Evolutionary conservation across 768 basidiomycete genomes (phyloP).

Genomic region (Cyclocybe cylindracea): DNA sequence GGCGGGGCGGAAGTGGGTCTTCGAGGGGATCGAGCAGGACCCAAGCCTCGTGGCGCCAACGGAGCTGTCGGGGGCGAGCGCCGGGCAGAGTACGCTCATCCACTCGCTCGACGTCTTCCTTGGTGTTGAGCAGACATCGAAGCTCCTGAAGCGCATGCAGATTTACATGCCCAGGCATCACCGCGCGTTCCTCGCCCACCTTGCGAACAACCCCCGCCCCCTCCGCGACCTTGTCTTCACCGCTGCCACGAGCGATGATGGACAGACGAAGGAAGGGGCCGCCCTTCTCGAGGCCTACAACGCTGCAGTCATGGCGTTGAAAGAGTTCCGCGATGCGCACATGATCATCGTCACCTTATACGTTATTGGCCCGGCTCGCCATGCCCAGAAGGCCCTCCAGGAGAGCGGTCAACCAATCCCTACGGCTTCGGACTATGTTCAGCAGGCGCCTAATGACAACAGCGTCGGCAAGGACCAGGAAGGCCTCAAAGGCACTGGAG

Average conservation of each 20-base stretch:
- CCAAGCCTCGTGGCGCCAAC: slow-evolving; percentile 42
- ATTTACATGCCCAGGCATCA: slow-evolving; percentile 84
- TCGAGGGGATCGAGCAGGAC: slow-evolving; percentile 57
- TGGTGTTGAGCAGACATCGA: slow-evolving; percentile 48
- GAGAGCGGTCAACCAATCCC: too few relatives aligned
- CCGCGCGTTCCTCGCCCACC: slow-evolving; percentile 73
- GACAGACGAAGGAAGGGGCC: slow-evolving; percentile 16
- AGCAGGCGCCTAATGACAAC: too few relatives aligned
- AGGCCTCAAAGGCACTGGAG: slow-evolving; percentile 55
- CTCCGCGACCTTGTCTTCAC: slow-evolving; percentile 54
- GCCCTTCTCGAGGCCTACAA: slow-evolving; percentile 61
- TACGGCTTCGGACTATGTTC: too few relatives aligned
- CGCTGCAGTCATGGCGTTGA: slow-evolving; percentile 60
- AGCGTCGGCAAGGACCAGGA: too few relatives aligned
- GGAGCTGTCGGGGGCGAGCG: slow-evolving; percentile 76
- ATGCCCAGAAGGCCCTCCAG: slow-evolving; percentile 18
- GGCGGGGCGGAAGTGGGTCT: slow-evolving; percentile 47
- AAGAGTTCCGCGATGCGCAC: slow-evolving; percentile 75
- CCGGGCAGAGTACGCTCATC: slow-evolving; percentile 80
- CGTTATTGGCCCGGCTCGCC: slow-evolving; percentile 70
- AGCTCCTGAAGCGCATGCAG: slow-evolving; percentile 75
- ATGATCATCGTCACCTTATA: slow-evolving; percentile 75
- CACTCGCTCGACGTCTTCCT: slow-evolving; percentile 76
- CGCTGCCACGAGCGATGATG: slow-evolving; percentile 3
- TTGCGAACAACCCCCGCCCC: slow-evolving; percentile 58